Conservation (phyloP, 495 filamentous ascomycete genomes). For the Aspergillus leporis region DNA sequence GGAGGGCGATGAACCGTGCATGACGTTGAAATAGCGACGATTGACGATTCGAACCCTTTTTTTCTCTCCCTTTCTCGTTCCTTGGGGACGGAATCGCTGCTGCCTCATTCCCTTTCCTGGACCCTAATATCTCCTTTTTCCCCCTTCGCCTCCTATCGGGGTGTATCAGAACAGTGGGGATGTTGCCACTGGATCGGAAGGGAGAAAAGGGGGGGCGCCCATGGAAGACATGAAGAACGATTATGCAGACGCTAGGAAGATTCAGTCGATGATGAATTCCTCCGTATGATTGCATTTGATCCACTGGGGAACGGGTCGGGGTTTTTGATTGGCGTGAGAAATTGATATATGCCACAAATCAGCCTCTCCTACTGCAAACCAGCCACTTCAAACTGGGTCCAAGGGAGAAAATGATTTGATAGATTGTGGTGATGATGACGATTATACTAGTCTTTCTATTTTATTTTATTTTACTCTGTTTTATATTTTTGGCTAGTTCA, state of each 20-base stretch:
- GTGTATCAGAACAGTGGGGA: background rate
- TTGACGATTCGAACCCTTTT: background rate
- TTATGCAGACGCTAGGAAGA: slow-evolving; percentile 12
- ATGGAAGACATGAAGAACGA: slow-evolving; percentile 16
- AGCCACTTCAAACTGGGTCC: background rate
- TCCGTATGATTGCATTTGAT: slow-evolving; percentile 10
- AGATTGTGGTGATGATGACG: background rate
- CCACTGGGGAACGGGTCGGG: background rate
- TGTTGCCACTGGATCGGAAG: slow-evolving; percentile 14
- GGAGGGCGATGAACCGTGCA: slow-evolving; percentile 24
- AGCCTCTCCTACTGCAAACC: background rate
- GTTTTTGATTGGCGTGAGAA: background rate
- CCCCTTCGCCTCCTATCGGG: background rate
- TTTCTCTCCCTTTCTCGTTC: background rate
- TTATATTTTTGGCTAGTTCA: background rate
- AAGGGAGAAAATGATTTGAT: background rate
- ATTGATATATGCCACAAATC: background rate
- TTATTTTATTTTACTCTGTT: too few species aligned
- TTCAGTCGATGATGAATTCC: slow-evolving; percentile 13
- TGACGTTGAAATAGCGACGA: slow-evolving; percentile 21
- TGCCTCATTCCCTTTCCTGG: slow-evolving; percentile 5
- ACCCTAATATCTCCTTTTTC: slow-evolving; percentile 6
- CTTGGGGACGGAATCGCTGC: background rate
- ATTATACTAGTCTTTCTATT: background rate
- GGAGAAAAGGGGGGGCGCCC: slow-evolving; percentile 14